Evolutionary conservation across 1,284 basidiomycete genomes (phyloP).

Genomic region (Macrocystidia cucumis): DNA sequence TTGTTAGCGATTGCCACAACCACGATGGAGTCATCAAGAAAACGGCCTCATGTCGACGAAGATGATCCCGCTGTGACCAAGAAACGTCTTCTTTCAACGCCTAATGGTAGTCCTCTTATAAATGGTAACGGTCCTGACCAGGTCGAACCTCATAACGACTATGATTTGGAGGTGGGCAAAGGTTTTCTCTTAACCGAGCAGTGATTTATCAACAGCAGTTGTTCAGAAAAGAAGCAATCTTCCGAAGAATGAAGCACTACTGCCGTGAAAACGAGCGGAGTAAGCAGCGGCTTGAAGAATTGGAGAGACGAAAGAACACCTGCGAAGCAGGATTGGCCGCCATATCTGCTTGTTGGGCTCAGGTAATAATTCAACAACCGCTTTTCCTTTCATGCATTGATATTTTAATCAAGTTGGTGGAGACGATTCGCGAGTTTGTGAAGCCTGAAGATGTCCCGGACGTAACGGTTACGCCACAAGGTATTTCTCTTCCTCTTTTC

Average conservation of each 20-base stretch:
- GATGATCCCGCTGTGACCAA: slow-evolving; percentile 45
- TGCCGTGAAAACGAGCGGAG: slow-evolving; percentile 74
- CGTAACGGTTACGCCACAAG: slow-evolving; percentile 34
- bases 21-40: slow-evolving; percentile 55
- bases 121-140: slow-evolving; percentile 45
- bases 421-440: slow-evolving; percentile 58
- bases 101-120: slow-evolving; percentile 49
- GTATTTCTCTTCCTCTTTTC: slow-evolving; percentile 19
- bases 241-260: slow-evolving; percentile 87
- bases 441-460: slow-evolving; percentile 44
- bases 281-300: slow-evolving; percentile 56
- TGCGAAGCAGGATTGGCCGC: slow-evolving; percentile 78
- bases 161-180: slow-evolving; percentile 71
- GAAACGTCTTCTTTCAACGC: slow-evolving; percentile 55
- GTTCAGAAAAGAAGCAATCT: slow-evolving; percentile 90
- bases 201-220: slow-evolving; percentile 29
- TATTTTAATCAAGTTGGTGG: slow-evolving; percentile 44
- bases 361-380: slow-evolving; percentile 41
- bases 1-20: too few species aligned
- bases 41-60: slow-evolving; percentile 53
- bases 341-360: slow-evolving; percentile 85
- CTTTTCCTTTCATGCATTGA: slow-evolving; percentile 5
- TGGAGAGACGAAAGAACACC: slow-evolving; percentile 67
- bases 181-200: slow-evolving; percentile 10
- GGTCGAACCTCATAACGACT: slow-evolving; percentile 51